These are phyloP conservation scores for Dendrothele bispora DNA, from an alignment of 768 basidiomycete species.

Conservation along the genomic window DNA sequence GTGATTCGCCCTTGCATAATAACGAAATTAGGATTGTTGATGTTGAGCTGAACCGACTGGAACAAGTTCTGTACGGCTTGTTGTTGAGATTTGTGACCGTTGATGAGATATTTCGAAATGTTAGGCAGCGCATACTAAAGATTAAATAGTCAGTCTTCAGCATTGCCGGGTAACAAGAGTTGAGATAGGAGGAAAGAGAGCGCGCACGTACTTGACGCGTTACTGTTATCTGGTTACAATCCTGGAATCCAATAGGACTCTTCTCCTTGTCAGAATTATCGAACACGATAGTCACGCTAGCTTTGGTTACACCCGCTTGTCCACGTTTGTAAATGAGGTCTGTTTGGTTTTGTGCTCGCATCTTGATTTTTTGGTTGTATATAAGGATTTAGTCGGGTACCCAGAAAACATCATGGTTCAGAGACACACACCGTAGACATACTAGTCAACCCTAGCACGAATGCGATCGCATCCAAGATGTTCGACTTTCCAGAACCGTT, in stretches of 20 bases:
- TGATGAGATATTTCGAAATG: conserved; percentile 90
- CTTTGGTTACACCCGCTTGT: conserved; percentile 95
- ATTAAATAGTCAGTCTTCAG: conserved; percentile 8
- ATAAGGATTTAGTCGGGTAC: too few species aligned
- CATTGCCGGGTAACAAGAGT: background rate
- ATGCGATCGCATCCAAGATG: conserved; percentile 98
- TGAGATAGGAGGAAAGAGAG: too few species aligned
- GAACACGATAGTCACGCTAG: conserved; percentile 97
- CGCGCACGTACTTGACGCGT: conserved; percentile 89
- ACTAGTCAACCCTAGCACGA: conserved; percentile 96
- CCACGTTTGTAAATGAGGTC: conserved; percentile 99
- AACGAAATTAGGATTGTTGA: conserved; percentile 99
- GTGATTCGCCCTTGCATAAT: conserved; percentile 99
- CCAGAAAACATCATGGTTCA: too few species aligned
- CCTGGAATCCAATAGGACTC: conserved; percentile 81
- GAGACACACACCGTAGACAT: conserved; percentile 80
- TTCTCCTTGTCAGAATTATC: conserved; percentile 90
- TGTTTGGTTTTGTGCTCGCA: conserved; percentile 93
- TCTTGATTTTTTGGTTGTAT: too few species aligned
- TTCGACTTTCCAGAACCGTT: conserved; percentile 98
- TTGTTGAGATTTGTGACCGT: conserved; percentile 92
- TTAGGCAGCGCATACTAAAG: conserved; percentile 88
- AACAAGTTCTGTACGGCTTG: conserved; percentile 87
- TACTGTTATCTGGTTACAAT: conserved; percentile 88
- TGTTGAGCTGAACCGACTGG: conserved; percentile 96